phyloP scores from a whole-genome alignment of 306 rosid genomes.

The Abrus precatorius region DNA sequence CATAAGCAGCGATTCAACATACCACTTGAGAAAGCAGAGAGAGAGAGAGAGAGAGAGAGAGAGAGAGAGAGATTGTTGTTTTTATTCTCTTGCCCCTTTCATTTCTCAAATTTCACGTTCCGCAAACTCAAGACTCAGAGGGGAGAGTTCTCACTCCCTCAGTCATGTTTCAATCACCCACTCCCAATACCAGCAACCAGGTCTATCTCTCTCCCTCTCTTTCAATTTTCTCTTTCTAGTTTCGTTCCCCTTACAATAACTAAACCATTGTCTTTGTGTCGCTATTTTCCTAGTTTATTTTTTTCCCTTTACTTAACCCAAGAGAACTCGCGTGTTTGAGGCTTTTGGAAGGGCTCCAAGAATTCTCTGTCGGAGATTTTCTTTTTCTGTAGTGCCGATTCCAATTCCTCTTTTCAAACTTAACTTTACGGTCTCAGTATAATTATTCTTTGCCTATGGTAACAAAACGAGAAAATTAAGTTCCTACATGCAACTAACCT shows the following conservation, averaged over 20 bases:
- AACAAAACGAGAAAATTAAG: neutral
- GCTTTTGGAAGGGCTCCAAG: neutral
- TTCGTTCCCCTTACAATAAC: conserved; percentile 9
- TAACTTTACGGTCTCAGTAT: conserved; percentile 32
- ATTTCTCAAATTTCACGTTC: conserved; percentile 8
- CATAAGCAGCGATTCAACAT: neutral
- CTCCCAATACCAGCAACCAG: conserved; percentile 47
- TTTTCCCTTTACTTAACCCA: neutral
- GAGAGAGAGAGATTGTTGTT: neutral
- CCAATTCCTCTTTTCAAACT: neutral
- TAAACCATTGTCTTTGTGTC: neutral
- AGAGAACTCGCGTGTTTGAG: neutral
- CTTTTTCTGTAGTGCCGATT: neutral
- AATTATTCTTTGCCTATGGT: neutral
- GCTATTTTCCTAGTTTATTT: neutral
- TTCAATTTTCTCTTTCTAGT: conserved; percentile 21
- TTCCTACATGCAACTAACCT: neutral
- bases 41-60: neutral
- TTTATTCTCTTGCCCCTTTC: neutral
- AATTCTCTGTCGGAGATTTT: neutral
- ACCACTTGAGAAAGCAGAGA: too few relatives aligned
- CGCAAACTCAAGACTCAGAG: neutral
- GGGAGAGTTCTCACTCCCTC: neutral
- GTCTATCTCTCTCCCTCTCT: conserved; percentile 38
- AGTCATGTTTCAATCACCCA: conserved; percentile 60